Evolutionary conservation across 257 asterid species (phyloP).

Genomic region (Lycium barbarum): DNA sequence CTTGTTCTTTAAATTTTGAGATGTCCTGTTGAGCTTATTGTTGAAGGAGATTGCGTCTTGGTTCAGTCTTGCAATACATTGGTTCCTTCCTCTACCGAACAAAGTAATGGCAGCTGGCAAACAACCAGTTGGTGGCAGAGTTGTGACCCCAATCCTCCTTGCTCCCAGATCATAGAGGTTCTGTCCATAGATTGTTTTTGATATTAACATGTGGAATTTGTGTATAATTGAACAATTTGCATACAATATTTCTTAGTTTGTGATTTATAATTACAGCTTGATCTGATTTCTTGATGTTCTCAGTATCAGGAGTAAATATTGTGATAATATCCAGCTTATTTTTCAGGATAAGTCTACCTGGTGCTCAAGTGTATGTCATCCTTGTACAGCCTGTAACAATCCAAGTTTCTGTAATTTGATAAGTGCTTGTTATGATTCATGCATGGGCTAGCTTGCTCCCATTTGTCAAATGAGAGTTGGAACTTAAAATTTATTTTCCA

Average conservation of each 20-base stretch:
- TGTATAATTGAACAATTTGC: background rate
- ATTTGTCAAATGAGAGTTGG: background rate
- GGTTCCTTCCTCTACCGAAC: conserved; percentile 67
- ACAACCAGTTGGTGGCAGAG: conserved; percentile 82
- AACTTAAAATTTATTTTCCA: conserved; percentile 9
- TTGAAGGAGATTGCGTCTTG: conserved; percentile 69
- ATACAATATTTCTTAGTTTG: conserved; percentile 7
- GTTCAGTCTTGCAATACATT: conserved; percentile 70
- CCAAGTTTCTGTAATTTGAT: background rate
- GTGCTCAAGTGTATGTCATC: conserved; percentile 4
- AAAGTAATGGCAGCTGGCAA: conserved; percentile 84
- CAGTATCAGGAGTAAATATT: background rate
- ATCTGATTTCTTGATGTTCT: background rate
- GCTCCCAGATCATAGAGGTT: conserved; percentile 66
- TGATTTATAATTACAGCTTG: background rate
- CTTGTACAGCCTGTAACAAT: conserved; percentile 2
- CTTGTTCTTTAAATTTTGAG: conserved; percentile 59
- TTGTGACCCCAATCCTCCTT: conserved; percentile 77
- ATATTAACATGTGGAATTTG: conserved; percentile 10
- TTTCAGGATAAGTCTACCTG: conserved; percentile 13
- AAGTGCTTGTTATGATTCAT: background rate
- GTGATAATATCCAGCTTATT: background rate
- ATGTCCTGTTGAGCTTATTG: conserved; percentile 63
- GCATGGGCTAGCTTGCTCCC: background rate
- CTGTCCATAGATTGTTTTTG: conserved; percentile 40